Percentiles rank a stretch among this genome's conserved stretches.
These are phyloP conservation scores for Coleophoma cylindrospora DNA, from an alignment of 2,329 filamentous ascomycete genomes.

Conservation along the genomic window DNA sequence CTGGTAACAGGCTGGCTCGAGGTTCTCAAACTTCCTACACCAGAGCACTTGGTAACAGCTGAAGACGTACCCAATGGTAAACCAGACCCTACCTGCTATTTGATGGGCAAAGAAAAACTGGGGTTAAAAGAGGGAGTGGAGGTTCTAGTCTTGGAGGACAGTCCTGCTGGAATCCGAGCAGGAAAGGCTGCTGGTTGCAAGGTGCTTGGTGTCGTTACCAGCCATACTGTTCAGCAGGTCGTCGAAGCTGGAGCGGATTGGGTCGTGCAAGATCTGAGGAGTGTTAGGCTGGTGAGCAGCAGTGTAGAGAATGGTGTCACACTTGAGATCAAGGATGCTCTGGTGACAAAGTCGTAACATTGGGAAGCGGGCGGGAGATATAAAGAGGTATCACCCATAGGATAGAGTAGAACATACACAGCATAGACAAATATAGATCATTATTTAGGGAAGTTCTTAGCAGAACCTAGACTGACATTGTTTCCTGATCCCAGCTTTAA, in stretches of 20 bases:
- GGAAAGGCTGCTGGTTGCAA: conserved; percentile 68
- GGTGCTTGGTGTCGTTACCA: conserved; percentile 62
- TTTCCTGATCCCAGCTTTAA: too few relatives aligned
- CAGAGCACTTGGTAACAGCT: conserved; percentile 65
- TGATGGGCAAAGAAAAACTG: conserved; percentile 60
- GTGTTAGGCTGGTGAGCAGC: conserved; percentile 46
- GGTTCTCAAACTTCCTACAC: conserved; percentile 59
- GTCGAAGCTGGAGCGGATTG: conserved; percentile 62
- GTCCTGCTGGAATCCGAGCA: conserved; percentile 61
- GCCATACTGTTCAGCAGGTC: conserved; percentile 55
- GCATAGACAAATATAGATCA: neutral
- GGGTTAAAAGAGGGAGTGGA: conserved; percentile 31
- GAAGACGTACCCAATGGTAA: conserved; percentile 74
- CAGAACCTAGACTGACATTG: too few relatives aligned
- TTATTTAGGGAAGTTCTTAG: neutral
- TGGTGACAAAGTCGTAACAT: neutral
- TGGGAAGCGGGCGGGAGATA: too few relatives aligned
- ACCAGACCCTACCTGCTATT: conserved; percentile 72
- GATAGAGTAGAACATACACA: neutral
- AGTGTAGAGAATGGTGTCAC: conserved; percentile 31
- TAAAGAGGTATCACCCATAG: too few relatives aligned
- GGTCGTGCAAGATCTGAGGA: conserved; percentile 62
- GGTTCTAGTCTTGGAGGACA: conserved; percentile 64
- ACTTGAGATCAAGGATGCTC: conserved; percentile 23
- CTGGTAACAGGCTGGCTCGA: conserved; percentile 70